These are phyloP conservation scores for Pestalotiopsis sp. DNA, from an alignment of 2,329 filamentous ascomycete species.

Conservation along the genomic window DNA sequence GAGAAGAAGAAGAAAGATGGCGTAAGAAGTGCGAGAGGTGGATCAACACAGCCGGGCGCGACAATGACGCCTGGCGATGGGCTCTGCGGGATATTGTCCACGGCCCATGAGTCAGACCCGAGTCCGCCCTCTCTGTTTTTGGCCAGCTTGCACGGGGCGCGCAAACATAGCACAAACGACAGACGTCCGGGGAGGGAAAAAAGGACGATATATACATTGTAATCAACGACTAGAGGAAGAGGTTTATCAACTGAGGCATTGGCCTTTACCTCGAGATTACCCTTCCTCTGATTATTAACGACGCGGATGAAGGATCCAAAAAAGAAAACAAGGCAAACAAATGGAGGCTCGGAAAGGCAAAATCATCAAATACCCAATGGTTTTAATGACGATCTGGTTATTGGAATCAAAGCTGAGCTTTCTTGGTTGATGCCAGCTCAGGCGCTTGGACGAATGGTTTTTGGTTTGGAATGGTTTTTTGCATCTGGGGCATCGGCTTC, in stretches of 20 bases:
- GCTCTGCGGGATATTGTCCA: conserved; percentile 65
- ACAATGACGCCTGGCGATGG: conserved; percentile 75
- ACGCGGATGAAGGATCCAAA: not conserved
- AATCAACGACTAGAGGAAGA: not conserved
- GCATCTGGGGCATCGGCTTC: conserved; percentile 10
- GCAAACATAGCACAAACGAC: not conserved
- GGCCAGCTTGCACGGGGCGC: conserved; percentile 1
- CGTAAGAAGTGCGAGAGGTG: conserved; percentile 84
- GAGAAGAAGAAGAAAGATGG: conserved; percentile 92
- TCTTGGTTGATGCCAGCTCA: not conserved
- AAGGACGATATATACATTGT: conserved; percentile 5
- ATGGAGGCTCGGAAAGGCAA: not conserved
- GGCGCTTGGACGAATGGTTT: conserved; percentile 5
- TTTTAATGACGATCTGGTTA: not conserved
- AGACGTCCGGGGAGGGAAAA: not conserved
- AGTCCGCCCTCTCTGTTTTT: conserved; percentile 1
- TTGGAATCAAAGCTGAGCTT: not conserved
- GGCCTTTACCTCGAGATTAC: not conserved
- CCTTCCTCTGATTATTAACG: not conserved
- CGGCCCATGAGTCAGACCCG: conserved; percentile 18
- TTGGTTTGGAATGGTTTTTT: conserved; percentile 3
- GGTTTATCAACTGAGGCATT: not conserved
- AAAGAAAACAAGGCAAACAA: not conserved
- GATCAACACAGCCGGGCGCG: conserved; percentile 63
- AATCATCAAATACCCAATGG: not conserved